phyloP scores from a whole-genome alignment of 441 rosid species.

The Kokia cookei region DNA sequence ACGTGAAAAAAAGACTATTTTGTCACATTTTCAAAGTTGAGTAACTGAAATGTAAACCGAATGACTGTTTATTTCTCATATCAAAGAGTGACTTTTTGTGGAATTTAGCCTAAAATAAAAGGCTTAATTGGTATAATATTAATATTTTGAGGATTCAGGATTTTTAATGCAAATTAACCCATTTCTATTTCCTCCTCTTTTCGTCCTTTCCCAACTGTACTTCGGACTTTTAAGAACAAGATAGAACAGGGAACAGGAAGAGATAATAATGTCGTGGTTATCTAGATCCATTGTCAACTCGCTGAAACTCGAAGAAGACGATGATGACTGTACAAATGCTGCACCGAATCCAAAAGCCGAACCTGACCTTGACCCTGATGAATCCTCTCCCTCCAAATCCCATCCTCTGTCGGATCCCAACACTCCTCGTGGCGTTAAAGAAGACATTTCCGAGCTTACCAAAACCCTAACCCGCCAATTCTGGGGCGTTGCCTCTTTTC shows the following conservation, averaged over 20 bases:
- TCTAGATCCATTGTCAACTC: slow-evolving; percentile 84
- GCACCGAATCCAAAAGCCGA: not conserved
- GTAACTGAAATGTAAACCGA: too few relatives aligned
- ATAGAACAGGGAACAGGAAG: too few relatives aligned
- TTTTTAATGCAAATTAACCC: too few relatives aligned
- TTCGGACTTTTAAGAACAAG: not conserved
- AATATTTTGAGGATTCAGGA: too few relatives aligned
- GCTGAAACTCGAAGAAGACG: slow-evolving; percentile 67
- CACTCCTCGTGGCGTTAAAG: slow-evolving; percentile 77
- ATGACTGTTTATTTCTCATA: too few relatives aligned
- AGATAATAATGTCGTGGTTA: slow-evolving; percentile 64
- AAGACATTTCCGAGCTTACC: slow-evolving; percentile 75
- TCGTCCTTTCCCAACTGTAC: too few relatives aligned
- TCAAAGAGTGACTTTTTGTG: too few relatives aligned
- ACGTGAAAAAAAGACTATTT: too few relatives aligned
- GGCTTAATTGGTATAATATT: too few relatives aligned
- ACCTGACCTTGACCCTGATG: slow-evolving; percentile 10
- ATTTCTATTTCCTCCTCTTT: not conserved
- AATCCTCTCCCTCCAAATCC: slow-evolving; percentile 8
- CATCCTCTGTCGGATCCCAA: slow-evolving; percentile 21
- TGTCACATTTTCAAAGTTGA: too few relatives aligned
- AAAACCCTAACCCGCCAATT: slow-evolving; percentile 71
- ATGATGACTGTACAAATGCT: slow-evolving; percentile 12
- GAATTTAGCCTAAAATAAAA: too few relatives aligned
- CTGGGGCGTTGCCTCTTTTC: slow-evolving; percentile 99